A percentile compares a stretch with the other conserved stretches of the same genome.
Conservation (phyloP, 2,329 filamentous ascomycete species). For the Incumbomyces delicatus region DNA sequence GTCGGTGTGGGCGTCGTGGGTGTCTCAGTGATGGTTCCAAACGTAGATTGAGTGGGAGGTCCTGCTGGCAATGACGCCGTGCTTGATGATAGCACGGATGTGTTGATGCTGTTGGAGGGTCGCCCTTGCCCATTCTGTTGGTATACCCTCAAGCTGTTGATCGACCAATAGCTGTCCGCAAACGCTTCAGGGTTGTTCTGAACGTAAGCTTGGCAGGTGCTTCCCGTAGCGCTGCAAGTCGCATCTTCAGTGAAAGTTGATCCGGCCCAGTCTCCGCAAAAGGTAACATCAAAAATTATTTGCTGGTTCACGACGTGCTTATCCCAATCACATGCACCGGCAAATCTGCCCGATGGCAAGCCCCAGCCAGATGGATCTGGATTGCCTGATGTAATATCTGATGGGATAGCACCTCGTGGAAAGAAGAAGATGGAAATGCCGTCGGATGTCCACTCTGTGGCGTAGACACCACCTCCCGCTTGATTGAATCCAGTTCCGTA, state of each 20-base stretch:
- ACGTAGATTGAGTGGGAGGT: too few relatives aligned
- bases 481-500: constrained; percentile 65
- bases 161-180: constrained; percentile 46
- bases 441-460: constrained; percentile 63
- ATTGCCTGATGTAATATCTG: constrained; percentile 48
- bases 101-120: not conserved
- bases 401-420: constrained; percentile 53
- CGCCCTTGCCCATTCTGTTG: not conserved
- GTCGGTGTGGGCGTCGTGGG: too few relatives aligned
- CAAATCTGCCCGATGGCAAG: constrained; percentile 58
- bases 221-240: constrained; percentile 51
- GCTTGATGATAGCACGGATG: not conserved
- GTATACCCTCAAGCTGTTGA: constrained; percentile 20
- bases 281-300: constrained; percentile 72
- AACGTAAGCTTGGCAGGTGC: constrained; percentile 64
- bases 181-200: constrained; percentile 61
- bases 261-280: constrained; percentile 88
- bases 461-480: constrained; percentile 60
- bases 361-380: constrained; percentile 63
- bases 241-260: constrained; percentile 50
- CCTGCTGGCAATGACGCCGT: too few relatives aligned
- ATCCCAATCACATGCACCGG: constrained; percentile 61
- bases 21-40: too few relatives aligned
- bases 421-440: constrained; percentile 79
- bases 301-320: constrained; percentile 60